A percentile compares a stretch with the other conserved stretches of the same genome.
Evolutionary conservation across 305 asterid species (phyloP).

Genomic region (Rubia tinctorum): DNA sequence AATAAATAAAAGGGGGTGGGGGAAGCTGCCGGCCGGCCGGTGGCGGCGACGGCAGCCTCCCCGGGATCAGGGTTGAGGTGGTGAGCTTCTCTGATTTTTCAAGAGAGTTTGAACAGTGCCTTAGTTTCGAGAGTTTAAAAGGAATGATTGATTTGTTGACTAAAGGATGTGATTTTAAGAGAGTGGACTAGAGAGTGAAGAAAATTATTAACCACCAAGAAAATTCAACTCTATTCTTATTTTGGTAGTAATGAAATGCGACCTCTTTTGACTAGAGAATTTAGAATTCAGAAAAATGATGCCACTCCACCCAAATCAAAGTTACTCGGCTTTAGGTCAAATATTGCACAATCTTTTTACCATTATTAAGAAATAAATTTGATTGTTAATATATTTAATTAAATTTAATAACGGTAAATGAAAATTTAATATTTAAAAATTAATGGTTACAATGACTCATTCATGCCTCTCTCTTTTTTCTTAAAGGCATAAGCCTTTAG

Average conservation of each 20-base stretch:
- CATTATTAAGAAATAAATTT: too few species aligned
- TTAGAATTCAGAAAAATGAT: neutral
- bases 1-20: too few species aligned
- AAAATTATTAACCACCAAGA: neutral
- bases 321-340: neutral
- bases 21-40: too few species aligned
- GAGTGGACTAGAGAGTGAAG: neutral
- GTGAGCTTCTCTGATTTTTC: too few species aligned
- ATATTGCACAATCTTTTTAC: too few species aligned
- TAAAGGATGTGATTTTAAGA: neutral
- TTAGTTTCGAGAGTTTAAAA: too few species aligned
- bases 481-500: neutral
- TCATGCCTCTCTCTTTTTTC: neutral
- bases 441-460: neutral
- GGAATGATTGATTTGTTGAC: constrained; percentile 4
- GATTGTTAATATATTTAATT: too few species aligned
- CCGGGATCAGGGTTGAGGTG: too few species aligned
- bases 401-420: too few species aligned
- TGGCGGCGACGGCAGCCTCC: too few species aligned
- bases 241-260: neutral
- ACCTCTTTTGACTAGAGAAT: neutral
- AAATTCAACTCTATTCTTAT: neutral
- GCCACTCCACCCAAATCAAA: neutral
- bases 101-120: too few species aligned
- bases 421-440: neutral